Evolutionary conservation across 2,329 filamentous ascomycete species (phyloP), one percentile per base, ranked within the genome.

Genomic region (Pseudogymnoascus sp.): DNA sequence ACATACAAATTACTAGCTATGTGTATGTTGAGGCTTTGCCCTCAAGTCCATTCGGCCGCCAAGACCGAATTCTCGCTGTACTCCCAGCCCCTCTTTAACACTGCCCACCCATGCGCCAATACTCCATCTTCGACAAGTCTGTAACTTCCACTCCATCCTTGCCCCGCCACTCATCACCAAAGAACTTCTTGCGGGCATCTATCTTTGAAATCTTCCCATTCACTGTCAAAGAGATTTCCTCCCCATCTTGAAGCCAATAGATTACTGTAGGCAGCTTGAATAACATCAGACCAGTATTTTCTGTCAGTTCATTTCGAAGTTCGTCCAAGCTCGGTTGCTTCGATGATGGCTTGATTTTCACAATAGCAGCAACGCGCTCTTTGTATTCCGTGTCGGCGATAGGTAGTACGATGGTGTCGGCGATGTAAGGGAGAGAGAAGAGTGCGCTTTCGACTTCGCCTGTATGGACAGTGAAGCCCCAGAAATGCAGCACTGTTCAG

Each of bases 51-150:
- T 18, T 18, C 18, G 18, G 18, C 18, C 18, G 18, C 18, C 18
- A 18, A 18, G 18, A 18, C 18, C 18, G 18, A 18, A 18, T 18
- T 18, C 18, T 18, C 18, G 18, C 18, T 18, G 18, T 18, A n/a
- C 39, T 42, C n/a, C n/a, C 18, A 9, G 15, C 9, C 15, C 5
- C 27, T 33, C 45, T 25, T 60, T 21, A 67, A 63, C 64, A 65
- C 40, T 64, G 62, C 21, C 65, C 65, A 60, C 65, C 65, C 60
- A 67, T 65, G n/a, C 64, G 64, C 65, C 65, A 67, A 55, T 67
- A 65, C 29, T 67, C 65, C 58, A 66, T 60, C 5, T 36, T 55
- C 42, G 62, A 62, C 39, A 67, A 60, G 61, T 66, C 62, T 35
- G 62, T 35, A 61, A 67, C 48, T 52, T 66, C 65, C 25, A 67